These are phyloP conservation scores for Erysimum cheiranthoides DNA, from an alignment of 345 rosid genomes.

Conservation along the genomic window DNA sequence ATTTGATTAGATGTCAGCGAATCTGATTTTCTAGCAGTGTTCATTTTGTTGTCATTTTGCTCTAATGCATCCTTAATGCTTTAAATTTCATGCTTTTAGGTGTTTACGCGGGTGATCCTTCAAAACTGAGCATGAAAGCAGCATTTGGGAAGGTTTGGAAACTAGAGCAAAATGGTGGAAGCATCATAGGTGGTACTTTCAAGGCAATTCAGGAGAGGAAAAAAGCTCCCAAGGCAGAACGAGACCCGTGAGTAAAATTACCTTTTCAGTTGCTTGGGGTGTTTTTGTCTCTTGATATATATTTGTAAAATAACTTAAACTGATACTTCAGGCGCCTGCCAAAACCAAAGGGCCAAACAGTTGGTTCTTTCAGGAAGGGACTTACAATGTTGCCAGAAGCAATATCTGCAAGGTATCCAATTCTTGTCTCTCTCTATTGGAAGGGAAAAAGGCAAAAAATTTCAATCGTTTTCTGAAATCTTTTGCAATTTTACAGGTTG, in stretches of 20 bases:
- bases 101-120: conserved; percentile 95
- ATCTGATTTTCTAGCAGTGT: background rate
- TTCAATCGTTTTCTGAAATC: conserved; percentile 2
- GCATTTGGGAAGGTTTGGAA: conserved; percentile 98
- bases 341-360: conserved; percentile 94
- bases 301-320: conserved; percentile 20
- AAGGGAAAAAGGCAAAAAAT: conserved; percentile 5
- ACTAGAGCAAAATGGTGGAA: conserved; percentile 85
- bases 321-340: conserved; percentile 68
- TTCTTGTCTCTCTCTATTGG: conserved; percentile 15
- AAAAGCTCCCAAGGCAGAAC: conserved; percentile 62
- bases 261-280: conserved; percentile 33
- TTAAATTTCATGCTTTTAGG: conserved; percentile 52
- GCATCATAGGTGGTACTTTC: conserved; percentile 84
- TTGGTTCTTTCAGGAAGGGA: conserved; percentile 92
- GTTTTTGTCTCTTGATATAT: conserved; percentile 13
- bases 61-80: background rate
- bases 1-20: background rate
- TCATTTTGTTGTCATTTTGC: background rate
- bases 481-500: conserved; percentile 58
- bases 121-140: conserved; percentile 91
- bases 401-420: conserved; percentile 66
- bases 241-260: conserved; percentile 72
- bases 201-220: conserved; percentile 83
- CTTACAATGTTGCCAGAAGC: conserved; percentile 89